Percentiles rank a stretch among this genome's conserved stretches.
phyloP scores from a whole-genome alignment of 768 basidiomycete genomes.

The Pseudohyphozyma bogoriensis region DNA sequence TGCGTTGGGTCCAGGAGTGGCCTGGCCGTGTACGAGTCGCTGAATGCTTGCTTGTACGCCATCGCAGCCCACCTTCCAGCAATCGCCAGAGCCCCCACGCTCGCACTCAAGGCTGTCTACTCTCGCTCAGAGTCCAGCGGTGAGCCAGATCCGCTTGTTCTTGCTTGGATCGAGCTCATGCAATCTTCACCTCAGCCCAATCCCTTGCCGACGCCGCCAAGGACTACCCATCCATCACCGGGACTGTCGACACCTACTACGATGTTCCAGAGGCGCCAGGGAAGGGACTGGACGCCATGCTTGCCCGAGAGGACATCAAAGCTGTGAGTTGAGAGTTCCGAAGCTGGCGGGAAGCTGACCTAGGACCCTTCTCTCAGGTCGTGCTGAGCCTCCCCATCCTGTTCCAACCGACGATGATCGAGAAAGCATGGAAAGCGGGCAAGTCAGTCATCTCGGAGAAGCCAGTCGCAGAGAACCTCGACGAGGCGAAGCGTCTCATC shows the following conservation, averaged over 20 bases:
- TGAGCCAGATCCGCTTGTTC: too few species aligned
- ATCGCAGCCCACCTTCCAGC: constrained; percentile 67
- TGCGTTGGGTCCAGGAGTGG: background rate
- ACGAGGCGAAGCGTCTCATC: constrained; percentile 55
- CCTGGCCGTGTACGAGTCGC: background rate
- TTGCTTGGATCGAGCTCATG: too few species aligned
- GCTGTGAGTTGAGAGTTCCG: too few species aligned
- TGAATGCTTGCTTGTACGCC: background rate
- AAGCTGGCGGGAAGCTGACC: too few species aligned
- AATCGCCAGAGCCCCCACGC: constrained; percentile 46
- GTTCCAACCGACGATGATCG: constrained; percentile 57
- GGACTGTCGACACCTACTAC: constrained; percentile 46
- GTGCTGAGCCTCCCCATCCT: constrained; percentile 70
- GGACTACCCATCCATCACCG: constrained; percentile 39
- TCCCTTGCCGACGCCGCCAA: constrained; percentile 45
- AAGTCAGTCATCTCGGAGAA: constrained; percentile 88
- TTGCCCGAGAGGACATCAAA: constrained; percentile 57
- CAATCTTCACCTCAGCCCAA: constrained; percentile 48
- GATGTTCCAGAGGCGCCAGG: constrained; percentile 47
- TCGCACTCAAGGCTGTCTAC: constrained; percentile 61
- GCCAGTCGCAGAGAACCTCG: constrained; percentile 65
- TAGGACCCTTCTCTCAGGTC: too few species aligned
- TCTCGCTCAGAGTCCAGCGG: too few species aligned
- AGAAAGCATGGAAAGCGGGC: constrained; percentile 49
- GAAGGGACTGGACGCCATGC: constrained; percentile 42